phyloP scores from a whole-genome alignment of 106 monocot species.

The Platanthera zijinensis region DNA sequence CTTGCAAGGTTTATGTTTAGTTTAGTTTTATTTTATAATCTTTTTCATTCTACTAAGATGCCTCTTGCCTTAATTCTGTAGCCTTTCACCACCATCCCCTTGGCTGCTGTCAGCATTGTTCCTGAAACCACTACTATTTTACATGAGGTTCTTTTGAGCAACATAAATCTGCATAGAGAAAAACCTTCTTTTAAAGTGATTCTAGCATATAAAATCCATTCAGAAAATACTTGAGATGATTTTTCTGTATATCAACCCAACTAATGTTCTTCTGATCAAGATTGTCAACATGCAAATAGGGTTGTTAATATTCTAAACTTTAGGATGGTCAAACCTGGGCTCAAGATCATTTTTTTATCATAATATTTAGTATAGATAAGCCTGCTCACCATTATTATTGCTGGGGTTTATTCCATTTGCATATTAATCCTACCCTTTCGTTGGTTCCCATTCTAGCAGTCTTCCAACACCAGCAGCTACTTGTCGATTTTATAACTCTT shows the following conservation, averaged over 20 bases:
- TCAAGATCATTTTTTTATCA: not conserved
- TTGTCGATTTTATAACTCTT: slow-evolving; percentile 79
- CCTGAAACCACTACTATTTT: slow-evolving; percentile 26
- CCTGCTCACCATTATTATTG: not conserved
- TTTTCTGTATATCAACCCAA: too few species aligned
- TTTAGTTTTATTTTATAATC: not conserved
- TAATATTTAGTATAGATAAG: not conserved
- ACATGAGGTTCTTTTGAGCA: too few species aligned
- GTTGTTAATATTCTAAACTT: too few species aligned
- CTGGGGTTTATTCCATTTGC: not conserved
- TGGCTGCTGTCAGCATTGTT: slow-evolving; percentile 19
- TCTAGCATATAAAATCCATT: too few species aligned
- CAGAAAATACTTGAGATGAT: too few species aligned
- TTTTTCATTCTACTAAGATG: not conserved
- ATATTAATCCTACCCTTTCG: too few species aligned
- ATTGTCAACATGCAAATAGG: too few species aligned
- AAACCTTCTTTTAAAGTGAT: too few species aligned
- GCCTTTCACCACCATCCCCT: slow-evolving; percentile 18
- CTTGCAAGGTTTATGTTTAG: not conserved
- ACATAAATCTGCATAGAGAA: too few species aligned
- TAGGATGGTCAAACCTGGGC: too few species aligned
- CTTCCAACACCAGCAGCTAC: slow-evolving; percentile 42
- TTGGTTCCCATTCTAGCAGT: slow-evolving; percentile 70
- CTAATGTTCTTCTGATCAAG: too few species aligned
- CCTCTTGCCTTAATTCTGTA: slow-evolving; percentile 11